These are phyloP conservation scores for Aspergillus conjunctus DNA, from an alignment of 495 filamentous ascomycete genomes.

Conservation along the genomic window DNA sequence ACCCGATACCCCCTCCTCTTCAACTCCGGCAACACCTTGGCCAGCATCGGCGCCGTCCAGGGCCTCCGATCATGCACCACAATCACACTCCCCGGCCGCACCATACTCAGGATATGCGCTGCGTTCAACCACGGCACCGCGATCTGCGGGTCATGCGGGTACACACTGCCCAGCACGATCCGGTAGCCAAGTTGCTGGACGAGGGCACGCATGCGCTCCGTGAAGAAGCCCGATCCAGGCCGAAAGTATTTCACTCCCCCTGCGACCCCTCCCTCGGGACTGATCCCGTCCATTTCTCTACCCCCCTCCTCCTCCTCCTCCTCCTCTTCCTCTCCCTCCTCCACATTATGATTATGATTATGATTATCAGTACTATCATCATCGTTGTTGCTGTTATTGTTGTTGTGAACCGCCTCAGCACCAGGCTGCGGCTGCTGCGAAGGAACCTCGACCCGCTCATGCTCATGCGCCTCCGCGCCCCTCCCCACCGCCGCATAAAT, in stretches of 20 bases:
- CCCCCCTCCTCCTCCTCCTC: too few relatives aligned
- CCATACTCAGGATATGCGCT: conserved; percentile 77
- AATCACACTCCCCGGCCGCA: conserved; percentile 72
- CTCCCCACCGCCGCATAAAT: conserved; percentile 17
- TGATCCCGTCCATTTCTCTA: too few relatives aligned
- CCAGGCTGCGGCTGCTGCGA: too few relatives aligned
- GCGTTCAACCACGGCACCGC: conserved; percentile 67
- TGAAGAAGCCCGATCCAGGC: conserved; percentile 81
- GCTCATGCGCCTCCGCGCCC: conserved; percentile 16
- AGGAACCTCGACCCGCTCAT: conserved; percentile 9
- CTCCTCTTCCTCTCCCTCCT: not conserved
- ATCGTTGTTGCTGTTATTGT: not conserved
- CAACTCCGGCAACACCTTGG: conserved; percentile 68
- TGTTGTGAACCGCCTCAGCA: too few relatives aligned
- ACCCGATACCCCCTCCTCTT: conserved; percentile 65
- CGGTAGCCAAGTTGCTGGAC: conserved; percentile 59
- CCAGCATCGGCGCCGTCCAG: conserved; percentile 79
- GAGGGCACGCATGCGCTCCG: conserved; percentile 60
- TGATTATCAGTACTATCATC: not conserved
- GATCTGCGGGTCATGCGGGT: conserved; percentile 85
- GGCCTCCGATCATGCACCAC: conserved; percentile 79
- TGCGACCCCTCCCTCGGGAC: not conserved
- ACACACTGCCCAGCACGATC: conserved; percentile 77
- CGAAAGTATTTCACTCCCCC: conserved; percentile 58
- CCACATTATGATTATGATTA: not conserved